Percentiles rank a stretch among this genome's conserved stretches.
Conservation (phyloP, 768 basidiomycete species). For the Psilocybe cubensis region DNA sequence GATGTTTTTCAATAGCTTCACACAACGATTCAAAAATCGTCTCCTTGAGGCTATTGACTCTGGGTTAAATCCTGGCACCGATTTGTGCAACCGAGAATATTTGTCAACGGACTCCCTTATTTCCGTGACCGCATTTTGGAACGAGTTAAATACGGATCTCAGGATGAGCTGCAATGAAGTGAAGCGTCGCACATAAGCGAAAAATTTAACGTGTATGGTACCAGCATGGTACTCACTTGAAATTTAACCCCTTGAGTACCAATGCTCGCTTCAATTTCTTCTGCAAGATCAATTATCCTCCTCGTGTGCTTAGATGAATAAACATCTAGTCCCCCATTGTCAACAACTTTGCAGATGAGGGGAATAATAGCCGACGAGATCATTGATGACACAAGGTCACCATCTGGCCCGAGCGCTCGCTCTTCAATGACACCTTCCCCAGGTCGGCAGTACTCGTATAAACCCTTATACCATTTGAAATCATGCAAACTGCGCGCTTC, state of each 20-base stretch:
- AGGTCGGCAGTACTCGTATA: conserved; percentile 79
- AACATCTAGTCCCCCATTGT: conserved; percentile 80
- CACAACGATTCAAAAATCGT: conserved; percentile 65
- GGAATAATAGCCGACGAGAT: conserved; percentile 84
- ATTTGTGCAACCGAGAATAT: conserved; percentile 41
- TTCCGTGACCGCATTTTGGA: conserved; percentile 58
- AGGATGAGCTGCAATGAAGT: conserved; percentile 50
- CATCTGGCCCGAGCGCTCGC: conserved; percentile 75
- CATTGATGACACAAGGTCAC: conserved; percentile 87
- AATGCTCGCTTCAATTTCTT: conserved; percentile 80
- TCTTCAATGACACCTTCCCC: conserved; percentile 44
- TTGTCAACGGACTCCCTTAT: conserved; percentile 52
- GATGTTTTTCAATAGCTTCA: conserved; percentile 77
- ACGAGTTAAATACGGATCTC: conserved; percentile 53
- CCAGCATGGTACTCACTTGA: conserved; percentile 46
- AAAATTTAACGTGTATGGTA: too few species aligned
- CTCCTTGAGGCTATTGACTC: conserved; percentile 71
- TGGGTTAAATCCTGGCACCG: conserved; percentile 67
- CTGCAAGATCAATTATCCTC: conserved; percentile 70
- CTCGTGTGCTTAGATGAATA: conserved; percentile 71
- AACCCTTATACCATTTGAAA: conserved; percentile 81
- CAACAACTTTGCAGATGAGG: conserved; percentile 70
- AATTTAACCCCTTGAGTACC: conserved; percentile 65
- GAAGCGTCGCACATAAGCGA: background rate
- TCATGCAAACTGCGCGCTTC: conserved; percentile 65